Evolutionary conservation across 2,329 filamentous ascomycete genomes (phyloP), one percentile per base, ranked within the genome.

Genomic region (Monilinia fructicola): DNA sequence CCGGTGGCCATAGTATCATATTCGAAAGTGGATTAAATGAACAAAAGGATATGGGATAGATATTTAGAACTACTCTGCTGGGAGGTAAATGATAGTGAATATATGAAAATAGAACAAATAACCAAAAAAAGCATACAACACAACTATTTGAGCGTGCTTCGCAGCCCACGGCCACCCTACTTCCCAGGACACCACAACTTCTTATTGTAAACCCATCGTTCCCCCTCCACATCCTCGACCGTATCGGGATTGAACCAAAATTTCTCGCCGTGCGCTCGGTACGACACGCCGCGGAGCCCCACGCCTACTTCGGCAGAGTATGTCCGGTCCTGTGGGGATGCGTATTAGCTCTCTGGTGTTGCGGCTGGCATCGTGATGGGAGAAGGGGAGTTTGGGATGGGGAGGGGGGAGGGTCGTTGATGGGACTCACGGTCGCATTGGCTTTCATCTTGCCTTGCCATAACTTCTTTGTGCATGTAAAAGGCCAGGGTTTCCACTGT

Each of bases 271-370:
- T 70, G 67, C 18, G 64, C 70, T 18, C 40, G 28, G 54, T 71
- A 71, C 5, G 46, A 62, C 11, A 71, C 61, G 9, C 50, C 67
- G 14, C 70, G 61, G 14, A 69, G 48, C 18, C 70, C 70, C 0
- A 71, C 67, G n/a, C 69, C 67, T 12, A 66, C 56, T 38, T 60
- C 64, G 31, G 69, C 70, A 18, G 66, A 52, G 26, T 70, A 69
- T 1, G 63, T 67, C 4, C 55, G 46, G 21, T 64, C 50, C 61
- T 64, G 26, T 35, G 26, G n/a, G 23, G 16, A 3, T 4, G 3
- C 44, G 42, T 23, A 50, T 42, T 21, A 21, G 10, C 23, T n/a
- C 21, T 48, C 4, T n/a, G 28, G 53, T 38, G 53, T 21, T 21
- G 31, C 11, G 28, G 28, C n/a, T 11, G 16, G 14, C 14, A 9